These are phyloP conservation scores for Trypanosomatidae sp. DNA, from an alignment of 208 protist species.

Conservation along the genomic window DNA sequence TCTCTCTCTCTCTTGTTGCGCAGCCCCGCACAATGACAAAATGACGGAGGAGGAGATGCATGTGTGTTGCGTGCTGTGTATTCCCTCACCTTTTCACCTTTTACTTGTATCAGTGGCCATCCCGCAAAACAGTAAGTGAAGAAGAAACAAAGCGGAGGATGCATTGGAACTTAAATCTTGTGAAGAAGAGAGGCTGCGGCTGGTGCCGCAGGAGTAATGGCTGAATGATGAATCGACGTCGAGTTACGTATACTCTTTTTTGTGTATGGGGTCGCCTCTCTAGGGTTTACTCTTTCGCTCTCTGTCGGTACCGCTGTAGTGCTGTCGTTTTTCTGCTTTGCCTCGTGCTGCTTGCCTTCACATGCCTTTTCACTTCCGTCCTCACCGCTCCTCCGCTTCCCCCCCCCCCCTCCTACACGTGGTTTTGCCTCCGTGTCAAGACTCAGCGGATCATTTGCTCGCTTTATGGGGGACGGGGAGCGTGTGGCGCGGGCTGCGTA, in stretches of 20 bases:
- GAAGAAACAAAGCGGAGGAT: neutral
- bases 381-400: neutral
- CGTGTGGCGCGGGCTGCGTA: neutral
- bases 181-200: neutral
- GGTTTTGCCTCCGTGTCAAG: neutral
- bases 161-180: neutral
- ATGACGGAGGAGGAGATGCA: neutral
- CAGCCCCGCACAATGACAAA: neutral
- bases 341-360: neutral
- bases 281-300: neutral
- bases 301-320: neutral
- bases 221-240: neutral
- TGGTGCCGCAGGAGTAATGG: neutral
- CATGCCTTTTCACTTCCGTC: neutral
- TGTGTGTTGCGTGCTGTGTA: neutral
- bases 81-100: constrained; percentile 15
- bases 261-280: neutral
- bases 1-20: neutral
- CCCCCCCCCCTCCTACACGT: neutral
- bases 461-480: neutral
- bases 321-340: neutral
- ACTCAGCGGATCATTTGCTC: neutral
- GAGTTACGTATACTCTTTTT: neutral
- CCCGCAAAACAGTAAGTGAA: neutral
- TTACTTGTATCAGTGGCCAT: neutral